Evolutionary conservation across 2,329 filamentous ascomycete species (phyloP), one percentile per base, ranked within the genome.

Genomic region (Ophiostoma populinum): DNA sequence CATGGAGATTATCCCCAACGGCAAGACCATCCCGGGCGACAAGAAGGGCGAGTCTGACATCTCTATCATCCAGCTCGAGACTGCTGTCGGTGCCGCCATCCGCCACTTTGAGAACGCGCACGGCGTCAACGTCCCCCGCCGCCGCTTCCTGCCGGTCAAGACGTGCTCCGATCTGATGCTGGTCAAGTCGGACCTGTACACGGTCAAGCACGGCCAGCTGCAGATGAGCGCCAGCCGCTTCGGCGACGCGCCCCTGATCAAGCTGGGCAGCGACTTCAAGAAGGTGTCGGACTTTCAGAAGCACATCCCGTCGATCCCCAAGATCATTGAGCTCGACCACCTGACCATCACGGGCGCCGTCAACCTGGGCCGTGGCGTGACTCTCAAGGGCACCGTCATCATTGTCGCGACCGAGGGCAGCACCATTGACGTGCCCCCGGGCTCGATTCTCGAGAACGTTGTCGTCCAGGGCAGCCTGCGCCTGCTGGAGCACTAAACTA

Each of bases 1-100:
- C 63, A 92, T 98, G 81, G 90, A 98, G 66, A 98, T 98, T 56
- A 98, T 98, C 50, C 86, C 90, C 58, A 98, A 98, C 65, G 85
- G 81, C 65, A 98, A 98, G 73, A 87, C 82, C 45, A 94, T 98
- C 52, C 81, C 90, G 35, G 90, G 86, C 40, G 90, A 95, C 66
- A 94, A 94, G 79, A 95, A 95, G 80, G 90, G 90, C 56, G 90
- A 98, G 67, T 92, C 87, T 42, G 90, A 98, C 53, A 75, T 95
- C 53, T 92, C 81, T 45, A 93, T 98, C 55, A 74, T 95, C 52
- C 90, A 98, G 69, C 81, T 98, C 47, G 90, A 98, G 71, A 98
- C 90, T 19, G 90, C 90, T 40, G 90, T 98, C 46, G 90, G 90
- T 65, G 90, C 90, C 45, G 90, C 90, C 53, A 98, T 98, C 58